Base-by-base conservation (phyloP, 805 yeast species). In the Yamadazyma takamatsuzukensis region DNA sequence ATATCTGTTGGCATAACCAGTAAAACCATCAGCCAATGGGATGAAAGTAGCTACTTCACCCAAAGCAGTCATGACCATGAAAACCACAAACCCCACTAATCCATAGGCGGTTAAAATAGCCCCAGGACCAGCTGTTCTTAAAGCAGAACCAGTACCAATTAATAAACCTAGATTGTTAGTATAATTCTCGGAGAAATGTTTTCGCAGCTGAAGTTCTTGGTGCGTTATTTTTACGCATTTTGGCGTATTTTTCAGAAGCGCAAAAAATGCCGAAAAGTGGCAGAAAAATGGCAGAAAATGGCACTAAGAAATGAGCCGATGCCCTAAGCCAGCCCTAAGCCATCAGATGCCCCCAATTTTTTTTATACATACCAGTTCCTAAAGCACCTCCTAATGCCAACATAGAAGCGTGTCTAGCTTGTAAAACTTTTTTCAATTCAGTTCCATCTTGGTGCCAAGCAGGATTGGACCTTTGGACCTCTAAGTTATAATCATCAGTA, bases 311-410 rank as follows among this genome's bases (percentile, higher is more conserved):
- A n/a, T n/a, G n/a, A n/a, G n/a, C n/a, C 10, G 11, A 11, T 8
- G 22, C 11, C 11, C 11, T 8, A 19, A 11, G 10, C 22, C 22
- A 19, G 50, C 89, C 11, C 22, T 8, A 19, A 19, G 22, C 22
- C 22, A 19, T 8, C 7, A 19, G 10, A 19, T 8, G 22, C 22
- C 22, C 7, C 22, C 22, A 19, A 19, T n/a, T n/a, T n/a, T n/a
- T n/a, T n/a, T n/a, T n/a, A n/a, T n/a, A n/a, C n/a, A n/a, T n/a
- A n/a, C 38, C 94, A 1, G 93, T 83, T 35, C 93, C 93, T 32
- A 84, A 59, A 6, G 90, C 84, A 45, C 93, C 90, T 45, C 93
- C 94, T 44, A 85, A 76, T 43, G 93, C 83, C 50, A 81, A 77
- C 83, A 81, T 77, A 35, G 78, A 70, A 41, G 79, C 68, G 49